phyloP scores from a whole-genome alignment of 2,329 filamentous ascomycete genomes.

The Cercospora sojina region DNA sequence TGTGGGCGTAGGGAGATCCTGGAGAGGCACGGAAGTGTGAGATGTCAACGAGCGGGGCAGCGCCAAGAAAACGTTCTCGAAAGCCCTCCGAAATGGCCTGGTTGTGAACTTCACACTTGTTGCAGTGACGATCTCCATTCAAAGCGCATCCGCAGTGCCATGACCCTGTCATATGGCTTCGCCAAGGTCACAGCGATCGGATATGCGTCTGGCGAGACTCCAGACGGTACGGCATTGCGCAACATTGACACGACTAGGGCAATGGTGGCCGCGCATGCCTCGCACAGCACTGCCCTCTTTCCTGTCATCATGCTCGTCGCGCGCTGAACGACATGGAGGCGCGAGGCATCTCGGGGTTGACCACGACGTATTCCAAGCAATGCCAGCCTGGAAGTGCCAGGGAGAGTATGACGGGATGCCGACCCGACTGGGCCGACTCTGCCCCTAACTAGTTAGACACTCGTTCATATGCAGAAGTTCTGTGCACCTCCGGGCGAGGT shows the following conservation, averaged over 20 bases:
- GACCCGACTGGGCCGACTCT: background rate
- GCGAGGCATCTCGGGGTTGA: background rate
- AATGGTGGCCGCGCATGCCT: background rate
- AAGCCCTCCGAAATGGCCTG: background rate
- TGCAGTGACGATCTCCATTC: background rate
- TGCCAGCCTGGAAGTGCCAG: background rate
- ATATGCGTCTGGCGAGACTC: background rate
- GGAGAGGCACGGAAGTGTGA: background rate
- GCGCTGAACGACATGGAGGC: background rate
- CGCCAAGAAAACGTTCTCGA: background rate
- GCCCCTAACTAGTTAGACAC: constrained; percentile 14
- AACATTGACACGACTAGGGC: background rate
- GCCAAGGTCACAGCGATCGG: background rate
- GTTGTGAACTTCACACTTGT: background rate
- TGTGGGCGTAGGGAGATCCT: background rate
- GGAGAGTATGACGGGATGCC: background rate
- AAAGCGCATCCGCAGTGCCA: background rate
- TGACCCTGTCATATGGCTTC: background rate
- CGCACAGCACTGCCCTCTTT: background rate
- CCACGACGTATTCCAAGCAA: background rate
- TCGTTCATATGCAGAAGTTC: constrained; percentile 3
- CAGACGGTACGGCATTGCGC: background rate
- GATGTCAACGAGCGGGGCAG: background rate
- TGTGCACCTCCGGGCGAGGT: background rate
- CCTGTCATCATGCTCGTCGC: background rate